Base-by-base conservation (phyloP, 163 green algal genomes). In the Scenedesmus sp. region DNA sequence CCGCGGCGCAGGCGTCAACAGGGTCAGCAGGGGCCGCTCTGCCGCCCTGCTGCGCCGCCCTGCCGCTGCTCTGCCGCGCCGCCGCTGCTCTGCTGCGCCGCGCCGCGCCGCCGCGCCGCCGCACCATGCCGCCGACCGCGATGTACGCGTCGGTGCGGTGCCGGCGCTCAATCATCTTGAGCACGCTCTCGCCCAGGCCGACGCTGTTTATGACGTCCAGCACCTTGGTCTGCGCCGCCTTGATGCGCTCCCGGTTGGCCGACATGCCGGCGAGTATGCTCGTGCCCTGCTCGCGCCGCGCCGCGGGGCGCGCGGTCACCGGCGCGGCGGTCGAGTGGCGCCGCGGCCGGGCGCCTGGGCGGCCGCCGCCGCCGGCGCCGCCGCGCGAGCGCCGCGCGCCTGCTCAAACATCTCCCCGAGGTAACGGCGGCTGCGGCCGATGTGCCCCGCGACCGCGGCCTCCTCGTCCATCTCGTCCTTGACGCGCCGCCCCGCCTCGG, bases 131-230 rank as follows among this genome's bases (percentile, higher is more conserved):
- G 17, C 89, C 93, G 56, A 97, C 95, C 15, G 88, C 89, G 1
- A 96, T 86, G 62, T 85, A 86, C 44, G 94, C 89, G 88, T 97
- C 94, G 70, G 90, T 84, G 4, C 73, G 82, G 62, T 95, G 90
- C 69, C 93, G 70, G 34, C 91, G 83, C 53, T 98, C 94, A 53
- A 93, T 94, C n/a, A 97, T 53, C 3, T 88, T 84, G 62, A 98
- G 79, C 66, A 98, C 69, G 2, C 87, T 94, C 47, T 97, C 92
- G 10, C 89, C 93, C 70, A 97, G 67, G 3, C 93, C 94, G 24
- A 97, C 73, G 17, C 86, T 91, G 80, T 97, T 96, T 3, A 97
- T 74, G 54, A 97, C 84, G 70, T 98, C 94, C 66, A 98, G 78
- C 53, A 89, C 83, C 82, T 95, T 96, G 18, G 85, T 87, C 29